Base-by-base conservation (phyloP, 352 stramenopile species). In the Phytophthora nicotianae region DNA sequence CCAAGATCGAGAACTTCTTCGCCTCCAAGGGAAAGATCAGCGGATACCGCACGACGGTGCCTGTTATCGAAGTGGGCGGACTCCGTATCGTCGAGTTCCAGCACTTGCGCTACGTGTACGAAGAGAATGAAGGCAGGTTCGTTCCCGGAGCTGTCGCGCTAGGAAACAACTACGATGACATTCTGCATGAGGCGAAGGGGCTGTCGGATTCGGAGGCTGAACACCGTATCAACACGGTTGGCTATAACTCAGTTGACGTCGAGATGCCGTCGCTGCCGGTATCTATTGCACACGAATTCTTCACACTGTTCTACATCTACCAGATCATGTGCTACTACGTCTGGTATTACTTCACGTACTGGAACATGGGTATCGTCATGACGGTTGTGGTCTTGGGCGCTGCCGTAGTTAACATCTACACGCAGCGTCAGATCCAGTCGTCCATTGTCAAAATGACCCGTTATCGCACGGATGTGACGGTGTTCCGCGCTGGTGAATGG, bases 401-500 rank as follows among this genome's bases (percentile, higher is more conserved):
- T 13, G 75, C 75, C 0, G 46, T 55, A 0, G 57, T 79, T 35
- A 86, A 88, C 50, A 82, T 88, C 32, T 68, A 70, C 37, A 78
- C 65, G 9, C 75, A 82, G 35, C 76, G 74, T 19, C 63, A 72
- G 32, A 69, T 83, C 65, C 74, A 54, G 65, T 65, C 14, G 45
- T 69, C 1, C 8, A 69, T 86, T 46, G 59, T 86, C 33, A 49
- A 75, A 17, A 81, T 85, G 67, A 81, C 77, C 5, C 50, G 66
- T 6, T 83, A 77, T 19, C 32, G 66, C 16, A 84, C 86, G 26
- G 75, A 90, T 5, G 88, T 93, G 50, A 63, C 71, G 24, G 81
- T 90, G 8, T 73, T 74, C 24, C 82, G 85, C 7, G 79, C 84
- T 32, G 68, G 70, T 14, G 23, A 62, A 17, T 93, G 80, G 77